phyloP scores from a whole-genome alignment of 2,329 filamentous ascomycete genomes.

The Fusarium nanum region DNA sequence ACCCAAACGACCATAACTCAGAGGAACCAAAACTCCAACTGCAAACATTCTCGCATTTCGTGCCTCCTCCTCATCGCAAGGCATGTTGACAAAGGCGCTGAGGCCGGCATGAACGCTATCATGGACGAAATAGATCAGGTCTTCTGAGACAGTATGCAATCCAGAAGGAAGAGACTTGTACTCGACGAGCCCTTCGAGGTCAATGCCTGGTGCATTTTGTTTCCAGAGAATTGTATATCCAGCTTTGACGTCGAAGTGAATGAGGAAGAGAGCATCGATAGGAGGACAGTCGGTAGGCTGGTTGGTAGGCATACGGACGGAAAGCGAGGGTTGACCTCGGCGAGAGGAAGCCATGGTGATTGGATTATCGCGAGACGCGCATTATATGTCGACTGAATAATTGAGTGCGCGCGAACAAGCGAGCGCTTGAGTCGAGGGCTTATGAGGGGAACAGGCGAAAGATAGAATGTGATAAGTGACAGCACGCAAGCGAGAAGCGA shows the following conservation, averaged over 20 bases:
- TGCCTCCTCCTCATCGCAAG: conserved; percentile 78
- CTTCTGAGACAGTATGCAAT: conserved; percentile 86
- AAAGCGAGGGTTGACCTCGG: conserved; percentile 55
- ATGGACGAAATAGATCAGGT: conserved; percentile 95
- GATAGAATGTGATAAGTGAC: conserved; percentile 23
- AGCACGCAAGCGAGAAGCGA: neutral
- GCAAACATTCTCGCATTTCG: conserved; percentile 94
- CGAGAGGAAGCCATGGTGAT: conserved; percentile 56
- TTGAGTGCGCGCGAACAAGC: conserved; percentile 9
- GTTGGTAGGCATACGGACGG: conserved; percentile 51
- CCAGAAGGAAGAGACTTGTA: conserved; percentile 97
- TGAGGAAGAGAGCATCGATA: conserved; percentile 84
- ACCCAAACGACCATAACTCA: conserved; percentile 86
- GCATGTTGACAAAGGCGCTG: conserved; percentile 89
- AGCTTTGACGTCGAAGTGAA: conserved; percentile 91
- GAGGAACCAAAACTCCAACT: conserved; percentile 86
- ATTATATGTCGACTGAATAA: conserved; percentile 40
- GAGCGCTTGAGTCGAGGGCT: conserved; percentile 10
- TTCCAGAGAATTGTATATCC: conserved; percentile 95
- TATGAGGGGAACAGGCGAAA: conserved; percentile 9
- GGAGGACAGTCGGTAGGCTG: conserved; percentile 50
- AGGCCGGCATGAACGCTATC: conserved; percentile 82
- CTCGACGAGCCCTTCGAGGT: conserved; percentile 88
- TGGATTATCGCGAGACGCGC: conserved; percentile 44
- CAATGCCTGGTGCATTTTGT: conserved; percentile 73